Evolutionary conservation across 176 grass and related monocot genomes (phyloP).

Genomic region (Canna indica): DNA sequence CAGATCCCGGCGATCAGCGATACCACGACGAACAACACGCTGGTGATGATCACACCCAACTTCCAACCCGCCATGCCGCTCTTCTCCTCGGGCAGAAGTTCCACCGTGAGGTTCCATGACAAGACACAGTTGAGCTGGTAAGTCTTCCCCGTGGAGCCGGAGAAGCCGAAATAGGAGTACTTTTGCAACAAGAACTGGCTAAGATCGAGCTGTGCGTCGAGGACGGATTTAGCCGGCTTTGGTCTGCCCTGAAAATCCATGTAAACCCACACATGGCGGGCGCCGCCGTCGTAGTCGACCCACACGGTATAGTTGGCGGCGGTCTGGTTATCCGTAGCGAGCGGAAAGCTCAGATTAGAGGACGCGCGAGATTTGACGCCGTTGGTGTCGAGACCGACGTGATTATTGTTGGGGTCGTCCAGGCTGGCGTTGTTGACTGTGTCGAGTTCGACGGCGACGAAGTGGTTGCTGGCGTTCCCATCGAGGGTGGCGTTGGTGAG

Average conservation of each 20-base stretch:
- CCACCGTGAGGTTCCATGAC: slow-evolving; percentile 67
- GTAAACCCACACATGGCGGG: slow-evolving; percentile 43
- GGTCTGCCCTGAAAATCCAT: slow-evolving; percentile 6
- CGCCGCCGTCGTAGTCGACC: slow-evolving; percentile 65
- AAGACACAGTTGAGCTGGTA: slow-evolving; percentile 72
- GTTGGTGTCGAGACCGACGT: slow-evolving; percentile 84
- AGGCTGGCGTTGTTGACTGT: slow-evolving; percentile 26
- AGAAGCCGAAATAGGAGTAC: slow-evolving; percentile 64
- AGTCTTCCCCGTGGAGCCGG: slow-evolving; percentile 50
- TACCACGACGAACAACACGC: slow-evolving; percentile 29
- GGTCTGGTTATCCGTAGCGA: slow-evolving; percentile 15
- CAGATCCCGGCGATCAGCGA: slow-evolving; percentile 8
- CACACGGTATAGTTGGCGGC: slow-evolving; percentile 32
- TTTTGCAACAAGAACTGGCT: slow-evolving; percentile 6
- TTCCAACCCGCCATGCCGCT: slow-evolving; percentile 22
- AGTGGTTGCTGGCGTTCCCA: slow-evolving; percentile 32
- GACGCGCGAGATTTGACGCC: slow-evolving; percentile 19
- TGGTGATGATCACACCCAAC: slow-evolving; percentile 24
- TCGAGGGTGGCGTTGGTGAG: slow-evolving; percentile 65
- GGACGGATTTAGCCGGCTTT: slow-evolving; percentile 30
- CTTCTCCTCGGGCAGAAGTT: slow-evolving; percentile 5
- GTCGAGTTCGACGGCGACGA: slow-evolving; percentile 73
- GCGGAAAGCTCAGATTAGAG: slow-evolving; percentile 40
- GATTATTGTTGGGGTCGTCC: slow-evolving; percentile 72
- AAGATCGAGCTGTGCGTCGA: slow-evolving; percentile 52